Evolutionary conservation across 192 early-diverging fungal genomes (phyloP), one percentile per base, ranked within the genome.

Genomic region (Rhizophlyctis rosea): DNA sequence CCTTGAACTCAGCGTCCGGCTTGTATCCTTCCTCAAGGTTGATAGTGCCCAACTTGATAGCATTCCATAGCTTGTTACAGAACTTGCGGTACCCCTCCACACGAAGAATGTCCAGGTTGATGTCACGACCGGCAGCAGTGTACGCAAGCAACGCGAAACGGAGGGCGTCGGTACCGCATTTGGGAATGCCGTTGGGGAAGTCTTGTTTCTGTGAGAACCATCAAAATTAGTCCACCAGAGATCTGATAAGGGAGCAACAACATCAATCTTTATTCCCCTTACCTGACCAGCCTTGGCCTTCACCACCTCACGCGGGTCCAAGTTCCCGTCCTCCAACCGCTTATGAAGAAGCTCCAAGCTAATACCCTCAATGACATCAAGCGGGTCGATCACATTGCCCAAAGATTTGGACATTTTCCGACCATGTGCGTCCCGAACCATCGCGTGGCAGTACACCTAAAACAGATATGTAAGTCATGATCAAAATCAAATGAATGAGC

Each of bases 11-110:
- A 24, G 82, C 57, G 24, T 64, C 68, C 1, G 94, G 93, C 67
- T 81, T 82, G 74, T 92, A 99, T 53, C 88, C 86, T 21, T 81
- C 84, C n/a, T 91, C 94, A 18, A 99, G 82, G 82, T 98, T 96
- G 81, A 92, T 87, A 50, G 93, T 67, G n/a, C 91, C 93, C 77
- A 99, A 95, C 57, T 89, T 88, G 29, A 91, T 94, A 1, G 95
- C 97, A 70, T 98, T 97, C 97, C 97, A 99, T 31, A 99, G 75
- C 85, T 99, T 99, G 86, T 98, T 99, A 78, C 95, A 99, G 88
- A 96, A 99, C 81, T 96, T 97, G 75, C 95, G 89, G 83, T 99
- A 96, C 48, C 97, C 94, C 64, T 98, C 95, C n/a, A 99, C 90
- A 61, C 91, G 94, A 69, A 88, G 57, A 50, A 99, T 90, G 67